Evolutionary conservation across 192 early-diverging fungal species (phyloP), one percentile per base, ranked within the genome.

Genomic region (Powellomyces hirtus): DNA sequence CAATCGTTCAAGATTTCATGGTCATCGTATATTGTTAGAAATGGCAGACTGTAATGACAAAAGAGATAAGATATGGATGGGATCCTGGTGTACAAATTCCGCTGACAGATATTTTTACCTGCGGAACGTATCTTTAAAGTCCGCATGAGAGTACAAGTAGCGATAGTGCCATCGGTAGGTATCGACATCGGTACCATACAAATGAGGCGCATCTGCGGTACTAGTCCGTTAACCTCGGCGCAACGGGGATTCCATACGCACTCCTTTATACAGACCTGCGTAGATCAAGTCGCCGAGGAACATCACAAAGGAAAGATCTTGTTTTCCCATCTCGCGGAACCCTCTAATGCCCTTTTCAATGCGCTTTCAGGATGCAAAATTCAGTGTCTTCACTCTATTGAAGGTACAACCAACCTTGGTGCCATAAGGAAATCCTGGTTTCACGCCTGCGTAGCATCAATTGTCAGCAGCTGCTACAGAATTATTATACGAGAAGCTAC

Each of bases 111-210:
- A 49, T 24, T 49, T 35, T 61, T n/a, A 68, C 66, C 57, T 60
- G 2, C 62, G 46, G 53, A 72, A 64, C 16, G 61, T 62, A 31
- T 72, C 16, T 7, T 62, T 16, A 29, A 72, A 72, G 36, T 72
- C 70, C 11, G 20, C 33, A 22, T 65, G 35, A 14, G 62, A 24
- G 62, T 64, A 72, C n/a, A 72, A 44, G 33, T 63, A 72, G 4
- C 70, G 61, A 38, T 72, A 72, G 30, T 72, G 70, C 70, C 70
- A 72, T 13, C 70, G 62, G 42, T 72, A 72, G 7, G 70, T 65
- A 29, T 65, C 55, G 10, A 72, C 62, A 44, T 72, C 70, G n/a
- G 61, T 58, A 22, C 70, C 70, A 38, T 72, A 72, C 20, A 72
- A 7, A 33, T 38, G 45, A 8, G 70, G 70, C 22, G 70, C 61